Percentiles rank a stretch among this genome's conserved stretches.
These are phyloP conservation scores for Aureobasidium leucospermi DNA, from an alignment of 2,329 filamentous ascomycete species.

Conservation along the genomic window DNA sequence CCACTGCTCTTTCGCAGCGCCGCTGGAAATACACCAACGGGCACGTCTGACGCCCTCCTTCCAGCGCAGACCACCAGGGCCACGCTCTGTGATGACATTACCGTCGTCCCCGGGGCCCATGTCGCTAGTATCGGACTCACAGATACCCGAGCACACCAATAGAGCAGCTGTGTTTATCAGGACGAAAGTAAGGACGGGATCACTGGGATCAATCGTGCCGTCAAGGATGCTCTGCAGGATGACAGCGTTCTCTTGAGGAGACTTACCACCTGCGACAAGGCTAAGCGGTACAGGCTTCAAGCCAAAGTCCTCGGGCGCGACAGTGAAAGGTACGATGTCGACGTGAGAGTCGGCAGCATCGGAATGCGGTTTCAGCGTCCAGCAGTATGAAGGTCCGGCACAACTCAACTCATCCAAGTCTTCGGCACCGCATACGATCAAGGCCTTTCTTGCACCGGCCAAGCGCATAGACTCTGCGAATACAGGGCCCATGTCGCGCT, in stretches of 20 bases:
- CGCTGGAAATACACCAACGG: slow-evolving; percentile 79
- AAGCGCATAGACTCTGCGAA: slow-evolving; percentile 80
- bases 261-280: slow-evolving; percentile 76
- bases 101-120: slow-evolving; percentile 79
- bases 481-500: slow-evolving; percentile 76
- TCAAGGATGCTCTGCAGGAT: slow-evolving; percentile 72
- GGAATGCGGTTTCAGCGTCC: slow-evolving; percentile 58
- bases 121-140: slow-evolving; percentile 70
- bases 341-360: slow-evolving; percentile 39
- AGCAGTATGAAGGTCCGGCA: slow-evolving; percentile 81
- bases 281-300: slow-evolving; percentile 64
- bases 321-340: slow-evolving; percentile 66
- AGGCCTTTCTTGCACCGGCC: slow-evolving; percentile 69
- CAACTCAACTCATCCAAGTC: slow-evolving; percentile 94
- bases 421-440: slow-evolving; percentile 90
- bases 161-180: slow-evolving; percentile 88
- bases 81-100: slow-evolving; percentile 69
- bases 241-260: slow-evolving; percentile 77
- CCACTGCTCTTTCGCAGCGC: slow-evolving; percentile 79
- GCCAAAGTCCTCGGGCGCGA: slow-evolving; percentile 83
- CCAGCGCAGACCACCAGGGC: slow-evolving; percentile 82
- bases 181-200: slow-evolving; percentile 88
- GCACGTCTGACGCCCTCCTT: slow-evolving; percentile 88
- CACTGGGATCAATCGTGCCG: slow-evolving; percentile 63
- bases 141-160: slow-evolving; percentile 77